Evolutionary conservation across 1,284 basidiomycete species (phyloP), one percentile per base, ranked within the genome.

Genomic region (Microbotryum intermedium): DNA sequence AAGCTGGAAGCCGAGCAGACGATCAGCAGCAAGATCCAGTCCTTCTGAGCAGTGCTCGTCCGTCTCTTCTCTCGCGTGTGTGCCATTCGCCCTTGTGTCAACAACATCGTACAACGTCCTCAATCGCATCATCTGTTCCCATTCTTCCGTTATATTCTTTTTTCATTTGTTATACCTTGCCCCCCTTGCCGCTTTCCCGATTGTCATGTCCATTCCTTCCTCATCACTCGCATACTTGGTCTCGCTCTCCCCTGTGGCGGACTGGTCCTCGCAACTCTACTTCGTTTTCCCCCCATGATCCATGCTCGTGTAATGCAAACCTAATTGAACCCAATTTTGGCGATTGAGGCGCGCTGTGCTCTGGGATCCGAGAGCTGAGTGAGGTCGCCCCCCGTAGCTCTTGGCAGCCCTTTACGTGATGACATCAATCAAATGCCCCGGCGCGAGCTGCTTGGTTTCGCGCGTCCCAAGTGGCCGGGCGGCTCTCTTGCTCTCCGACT

Each of bases 1-100:
- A 87, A 87, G 78, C 78, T 90, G 61, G 88, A 89, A 79, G 83
- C 83, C 68, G 88, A 90, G 76, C 82, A 85, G 75, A 90, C 88
- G n/a, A 84, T 87, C 39, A 84, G 84, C 43, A 78, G 84, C 71
- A 90, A 90, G 83, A 84, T 90, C 80, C 83, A 84, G 60, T 84
- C 82, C 54, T 85, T 84, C 74, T 89, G 78, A 79, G 57, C 45
- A 29, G 64, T 65, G 50, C 58, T 28, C 50, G 57, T 50, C 59
- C 52, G 20, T 52, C 23, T 53, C 42, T 45, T 64, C 47, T 50
- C 53, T 49, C 55, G 26, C 53, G 26, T 51, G 29, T 23, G 34
- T 47, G 34, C 25, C 58, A 55, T 45, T 39, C 34, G 34, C 34
- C 11, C 34, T 39, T 16, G 11, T 39, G 34, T 39, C 34, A 39